Evolutionary conservation across 768 basidiomycete species (phyloP).

Genomic region (Mycena olivaceomarginata): DNA sequence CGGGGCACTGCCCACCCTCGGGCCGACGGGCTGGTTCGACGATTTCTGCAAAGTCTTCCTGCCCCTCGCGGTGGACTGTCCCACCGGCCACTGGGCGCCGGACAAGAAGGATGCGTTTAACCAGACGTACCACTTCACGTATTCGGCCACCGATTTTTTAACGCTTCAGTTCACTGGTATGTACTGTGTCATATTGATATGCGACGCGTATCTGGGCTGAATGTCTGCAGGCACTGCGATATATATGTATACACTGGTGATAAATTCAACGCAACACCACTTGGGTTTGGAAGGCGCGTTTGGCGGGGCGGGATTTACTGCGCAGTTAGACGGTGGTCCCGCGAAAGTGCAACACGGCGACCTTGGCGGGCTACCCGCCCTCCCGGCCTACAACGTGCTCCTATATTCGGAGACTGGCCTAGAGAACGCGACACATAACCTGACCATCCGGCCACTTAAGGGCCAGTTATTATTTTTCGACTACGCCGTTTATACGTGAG

Average conservation of each 20-base stretch:
- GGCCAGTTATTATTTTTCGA: not conserved
- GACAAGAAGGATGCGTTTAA: not conserved
- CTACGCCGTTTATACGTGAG: not conserved
- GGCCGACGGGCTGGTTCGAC: not conserved
- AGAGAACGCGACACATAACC: not conserved
- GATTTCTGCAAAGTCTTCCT: not conserved
- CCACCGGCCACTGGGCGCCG: not conserved
- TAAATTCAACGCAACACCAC: not conserved
- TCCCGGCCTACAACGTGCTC: not conserved
- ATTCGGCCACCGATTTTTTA: not conserved
- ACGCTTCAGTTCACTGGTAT: not conserved
- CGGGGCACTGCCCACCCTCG: not conserved
- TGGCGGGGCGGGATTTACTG: not conserved
- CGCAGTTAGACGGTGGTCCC: not conserved
- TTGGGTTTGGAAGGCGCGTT: not conserved
- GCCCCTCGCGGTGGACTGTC: not conserved
- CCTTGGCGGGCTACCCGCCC: not conserved
- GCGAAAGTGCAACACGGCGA: not conserved
- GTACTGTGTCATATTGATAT: not conserved
- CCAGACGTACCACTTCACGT: not conserved
- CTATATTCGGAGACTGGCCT: not conserved
- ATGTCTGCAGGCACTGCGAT: not conserved
- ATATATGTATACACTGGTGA: not conserved
- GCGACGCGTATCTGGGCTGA: not conserved
- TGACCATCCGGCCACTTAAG: not conserved